Conservation (phyloP, 345 rosid genomes). For the Toxicodendron radicans region DNA sequence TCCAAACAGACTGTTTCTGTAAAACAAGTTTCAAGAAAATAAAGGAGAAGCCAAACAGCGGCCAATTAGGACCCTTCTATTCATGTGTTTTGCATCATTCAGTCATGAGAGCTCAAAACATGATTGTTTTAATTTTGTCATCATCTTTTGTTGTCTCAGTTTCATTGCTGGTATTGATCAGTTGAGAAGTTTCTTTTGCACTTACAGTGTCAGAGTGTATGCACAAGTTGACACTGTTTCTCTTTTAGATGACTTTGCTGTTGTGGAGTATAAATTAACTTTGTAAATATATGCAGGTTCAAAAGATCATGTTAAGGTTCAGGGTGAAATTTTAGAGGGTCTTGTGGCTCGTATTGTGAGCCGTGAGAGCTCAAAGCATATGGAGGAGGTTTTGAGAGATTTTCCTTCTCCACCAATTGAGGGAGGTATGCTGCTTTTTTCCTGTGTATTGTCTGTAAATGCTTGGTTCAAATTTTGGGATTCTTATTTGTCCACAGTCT, state of each 20-base stretch:
- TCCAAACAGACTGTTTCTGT: background rate
- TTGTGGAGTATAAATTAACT: slow-evolving; percentile 10
- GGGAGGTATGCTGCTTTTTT: slow-evolving; percentile 50
- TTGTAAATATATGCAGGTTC: slow-evolving; percentile 53
- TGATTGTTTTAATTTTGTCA: background rate
- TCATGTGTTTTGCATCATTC: background rate
- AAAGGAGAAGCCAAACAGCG: background rate
- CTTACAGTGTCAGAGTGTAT: background rate
- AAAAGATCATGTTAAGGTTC: slow-evolving; percentile 74
- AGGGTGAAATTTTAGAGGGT: slow-evolving; percentile 97
- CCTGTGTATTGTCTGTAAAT: slow-evolving; percentile 1
- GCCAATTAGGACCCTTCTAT: background rate
- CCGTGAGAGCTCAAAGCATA: slow-evolving; percentile 69
- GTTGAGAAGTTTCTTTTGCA: background rate
- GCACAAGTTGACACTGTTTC: background rate
- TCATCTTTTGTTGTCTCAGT: background rate
- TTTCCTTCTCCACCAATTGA: slow-evolving; percentile 61
- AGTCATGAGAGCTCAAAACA: no score
- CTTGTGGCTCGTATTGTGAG: slow-evolving; percentile 96
- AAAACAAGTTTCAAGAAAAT: background rate
- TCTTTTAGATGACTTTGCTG: slow-evolving; percentile 4
- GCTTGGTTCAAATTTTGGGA: background rate
- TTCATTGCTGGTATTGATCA: background rate
- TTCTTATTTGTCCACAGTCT: background rate
- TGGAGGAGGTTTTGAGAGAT: slow-evolving; percentile 73